Percentiles rank a stretch among this genome's conserved stretches.
These are phyloP conservation scores for Artomyces pyxidatus DNA, from an alignment of 768 basidiomycete species.

Conservation along the genomic window DNA sequence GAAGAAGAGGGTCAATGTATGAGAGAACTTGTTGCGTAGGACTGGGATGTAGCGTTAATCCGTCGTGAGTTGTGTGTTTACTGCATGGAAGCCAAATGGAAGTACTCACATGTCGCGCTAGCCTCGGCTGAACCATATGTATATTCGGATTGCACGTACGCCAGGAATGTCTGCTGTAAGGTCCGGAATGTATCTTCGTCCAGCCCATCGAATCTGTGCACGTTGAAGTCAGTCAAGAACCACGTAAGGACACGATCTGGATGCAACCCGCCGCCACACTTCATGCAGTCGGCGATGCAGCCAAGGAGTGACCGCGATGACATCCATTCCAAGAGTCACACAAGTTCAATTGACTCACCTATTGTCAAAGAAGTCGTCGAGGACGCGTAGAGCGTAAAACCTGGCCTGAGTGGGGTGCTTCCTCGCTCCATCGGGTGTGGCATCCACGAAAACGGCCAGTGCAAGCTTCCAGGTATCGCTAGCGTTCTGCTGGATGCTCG, in stretches of 20 bases:
- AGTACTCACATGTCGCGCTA: slow-evolving; percentile 65
- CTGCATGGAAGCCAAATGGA: slow-evolving; percentile 3
- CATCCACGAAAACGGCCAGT: slow-evolving; percentile 63
- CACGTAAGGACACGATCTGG: no score
- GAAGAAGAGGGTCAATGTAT: slow-evolving; percentile 84
- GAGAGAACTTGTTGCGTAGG: slow-evolving; percentile 91
- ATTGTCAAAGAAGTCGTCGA: slow-evolving; percentile 79
- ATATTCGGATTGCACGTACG: slow-evolving; percentile 86
- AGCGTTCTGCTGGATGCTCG: slow-evolving; percentile 68
- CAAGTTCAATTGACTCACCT: slow-evolving; percentile 42
- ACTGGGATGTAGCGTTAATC: slow-evolving; percentile 36
- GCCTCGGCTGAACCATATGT: slow-evolving; percentile 79
- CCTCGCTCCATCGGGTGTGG: slow-evolving; percentile 48
- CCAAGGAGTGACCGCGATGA: no score
- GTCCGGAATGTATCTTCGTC: slow-evolving; percentile 63
- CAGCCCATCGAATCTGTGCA: slow-evolving; percentile 50
- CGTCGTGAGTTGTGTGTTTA: slow-evolving; percentile 12
- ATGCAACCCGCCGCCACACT: no score
- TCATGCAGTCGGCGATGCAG: no score
- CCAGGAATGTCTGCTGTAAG: slow-evolving; percentile 67
- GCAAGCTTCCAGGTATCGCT: slow-evolving; percentile 76
- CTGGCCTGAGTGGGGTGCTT: slow-evolving; percentile 67
- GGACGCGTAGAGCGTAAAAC: slow-evolving; percentile 71
- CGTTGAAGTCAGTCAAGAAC: neutral
- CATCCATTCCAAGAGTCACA: no score